Evolutionary conservation across 371 early-diverging fungal species (phyloP).

Genomic region (Mucor indicus): DNA sequence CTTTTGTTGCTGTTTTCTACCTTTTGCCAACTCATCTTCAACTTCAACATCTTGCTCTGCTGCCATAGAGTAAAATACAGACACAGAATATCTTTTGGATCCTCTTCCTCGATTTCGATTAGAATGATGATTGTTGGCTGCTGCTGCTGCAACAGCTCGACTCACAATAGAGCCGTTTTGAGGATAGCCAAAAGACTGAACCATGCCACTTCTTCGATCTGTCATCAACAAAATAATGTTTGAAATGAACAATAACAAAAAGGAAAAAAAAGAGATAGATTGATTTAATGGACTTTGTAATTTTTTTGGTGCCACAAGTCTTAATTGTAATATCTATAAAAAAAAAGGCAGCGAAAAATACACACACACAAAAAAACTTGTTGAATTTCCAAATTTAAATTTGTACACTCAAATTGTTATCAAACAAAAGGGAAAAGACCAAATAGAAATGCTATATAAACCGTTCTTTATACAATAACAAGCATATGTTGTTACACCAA

Average conservation of each 20-base stretch:
- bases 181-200: slow-evolving; percentile 35
- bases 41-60: slow-evolving; percentile 93
- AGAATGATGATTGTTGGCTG: slow-evolving; percentile 45
- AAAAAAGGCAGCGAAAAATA: too few relatives aligned
- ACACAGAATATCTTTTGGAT: slow-evolving; percentile 80
- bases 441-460: too few relatives aligned
- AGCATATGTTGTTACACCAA: too few relatives aligned
- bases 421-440: too few relatives aligned
- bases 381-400: too few relatives aligned
- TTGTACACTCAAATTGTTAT: too few relatives aligned
- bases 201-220: slow-evolving; percentile 47
- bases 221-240: slow-evolving; percentile 14
- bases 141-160: slow-evolving; percentile 46
- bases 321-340: too few relatives aligned
- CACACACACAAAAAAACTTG: too few relatives aligned
- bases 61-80: slow-evolving; percentile 90
- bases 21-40: slow-evolving; percentile 85
- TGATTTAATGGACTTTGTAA: too few relatives aligned
- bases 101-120: slow-evolving; percentile 28
- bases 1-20: slow-evolving; percentile 7
- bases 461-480: too few relatives aligned
- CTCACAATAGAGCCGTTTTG: slow-evolving; percentile 35
- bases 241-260: not conserved
- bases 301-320: too few relatives aligned
- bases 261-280: not conserved